Evolutionary conservation across 2,329 filamentous ascomycete species (phyloP).

Genomic region (Neurospora sp.): DNA sequence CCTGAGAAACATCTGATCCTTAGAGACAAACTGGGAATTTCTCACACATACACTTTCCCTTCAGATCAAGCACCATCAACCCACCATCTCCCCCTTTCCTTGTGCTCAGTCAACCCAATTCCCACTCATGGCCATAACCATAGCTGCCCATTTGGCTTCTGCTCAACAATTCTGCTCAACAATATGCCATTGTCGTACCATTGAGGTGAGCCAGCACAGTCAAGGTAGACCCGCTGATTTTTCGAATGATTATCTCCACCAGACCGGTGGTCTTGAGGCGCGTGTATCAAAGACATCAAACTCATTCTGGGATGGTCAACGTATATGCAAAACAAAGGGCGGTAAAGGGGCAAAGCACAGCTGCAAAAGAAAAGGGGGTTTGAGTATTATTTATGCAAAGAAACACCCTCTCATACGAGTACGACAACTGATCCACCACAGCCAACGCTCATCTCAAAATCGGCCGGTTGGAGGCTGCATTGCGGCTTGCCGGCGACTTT

Average conservation of each 20-base stretch:
- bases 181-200: neutral
- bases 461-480: neutral
- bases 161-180: neutral
- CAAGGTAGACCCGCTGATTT: neutral
- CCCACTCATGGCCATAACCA: neutral
- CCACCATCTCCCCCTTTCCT: neutral
- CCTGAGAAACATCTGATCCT: neutral
- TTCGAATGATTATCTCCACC: neutral
- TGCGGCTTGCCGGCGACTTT: slow-evolving; percentile 4
- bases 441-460: neutral
- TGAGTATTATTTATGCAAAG: neutral
- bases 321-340: neutral
- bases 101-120: neutral
- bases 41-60: neutral
- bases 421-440: neutral
- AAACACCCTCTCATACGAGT: neutral
- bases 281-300: neutral
- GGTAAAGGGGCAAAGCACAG: neutral
- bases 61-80: neutral
- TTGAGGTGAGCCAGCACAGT: neutral
- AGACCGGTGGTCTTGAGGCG: neutral
- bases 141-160: neutral
- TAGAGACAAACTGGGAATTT: neutral
- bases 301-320: neutral
- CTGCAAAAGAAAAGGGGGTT: neutral